phyloP scores from a whole-genome alignment of 495 filamentous ascomycete genomes.

The Hypoxylon rickii region DNA sequence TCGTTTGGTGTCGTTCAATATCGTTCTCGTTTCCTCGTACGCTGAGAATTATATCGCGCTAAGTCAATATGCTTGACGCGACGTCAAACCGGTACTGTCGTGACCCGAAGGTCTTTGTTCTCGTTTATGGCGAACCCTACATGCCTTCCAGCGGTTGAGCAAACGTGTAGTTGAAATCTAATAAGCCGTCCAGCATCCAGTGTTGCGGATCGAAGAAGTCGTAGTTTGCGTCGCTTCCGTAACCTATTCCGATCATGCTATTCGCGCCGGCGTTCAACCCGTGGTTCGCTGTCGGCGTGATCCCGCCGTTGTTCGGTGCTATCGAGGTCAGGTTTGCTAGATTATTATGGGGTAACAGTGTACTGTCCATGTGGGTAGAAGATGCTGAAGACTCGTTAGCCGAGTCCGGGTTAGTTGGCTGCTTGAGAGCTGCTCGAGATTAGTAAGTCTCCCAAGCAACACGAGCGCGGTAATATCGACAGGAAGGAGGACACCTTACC shows the following conservation, averaged over 20 bases:
- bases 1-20: slow-evolving; percentile 3
- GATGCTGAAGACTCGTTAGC: slow-evolving; percentile 72
- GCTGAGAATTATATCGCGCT: slow-evolving; percentile 5
- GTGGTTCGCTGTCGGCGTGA: slow-evolving; percentile 52
- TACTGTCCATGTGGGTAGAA: slow-evolving; percentile 62
- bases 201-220: slow-evolving; percentile 88
- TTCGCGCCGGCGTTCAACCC: slow-evolving; percentile 45
- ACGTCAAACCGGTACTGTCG: background rate
- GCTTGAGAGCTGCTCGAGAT: slow-evolving; percentile 69
- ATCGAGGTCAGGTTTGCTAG: slow-evolving; percentile 36
- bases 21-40: slow-evolving; percentile 10
- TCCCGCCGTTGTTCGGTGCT: slow-evolving; percentile 48
- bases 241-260: slow-evolving; percentile 52
- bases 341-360: slow-evolving; percentile 49
- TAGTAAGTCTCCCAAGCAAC: slow-evolving; percentile 34
- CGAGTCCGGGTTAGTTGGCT: slow-evolving; percentile 85
- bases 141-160: slow-evolving; percentile 52
- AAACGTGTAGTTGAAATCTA: slow-evolving; percentile 76
- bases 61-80: background rate
- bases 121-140: slow-evolving; percentile 30
- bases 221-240: slow-evolving; percentile 67
- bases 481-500: slow-evolving; percentile 53
- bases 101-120: background rate
- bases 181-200: slow-evolving; percentile 85
- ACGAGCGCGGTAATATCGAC: slow-evolving; percentile 21